These are phyloP conservation scores for Yamadazyma phyllophila DNA, from an alignment of 805 yeast species.

Conservation along the genomic window DNA sequence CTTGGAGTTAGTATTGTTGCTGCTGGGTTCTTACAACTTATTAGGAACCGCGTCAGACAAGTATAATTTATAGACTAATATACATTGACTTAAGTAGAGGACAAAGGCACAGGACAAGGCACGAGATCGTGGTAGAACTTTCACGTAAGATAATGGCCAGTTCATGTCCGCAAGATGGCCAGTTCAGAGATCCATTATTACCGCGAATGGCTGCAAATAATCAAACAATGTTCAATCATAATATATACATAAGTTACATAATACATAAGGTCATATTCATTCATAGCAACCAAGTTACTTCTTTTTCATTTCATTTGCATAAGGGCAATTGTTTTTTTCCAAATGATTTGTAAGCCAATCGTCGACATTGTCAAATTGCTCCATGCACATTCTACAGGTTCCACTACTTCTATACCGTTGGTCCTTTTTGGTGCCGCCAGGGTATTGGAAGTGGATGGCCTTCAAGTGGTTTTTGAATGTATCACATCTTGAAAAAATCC, in stretches of 20 bases:
- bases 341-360: constrained; percentile 78
- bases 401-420: constrained; percentile 71
- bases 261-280: constrained; percentile 2
- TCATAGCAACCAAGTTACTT: neutral
- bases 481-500: constrained; percentile 85
- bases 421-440: constrained; percentile 78
- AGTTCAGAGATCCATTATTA: too few relatives aligned
- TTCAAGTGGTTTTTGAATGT: constrained; percentile 89
- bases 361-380: constrained; percentile 64
- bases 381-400: constrained; percentile 73
- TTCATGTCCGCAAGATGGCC: too few relatives aligned
- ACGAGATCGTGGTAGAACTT: too few relatives aligned
- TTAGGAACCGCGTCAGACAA: constrained; percentile 31
- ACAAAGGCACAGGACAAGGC: too few relatives aligned
- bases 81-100: too few relatives aligned
- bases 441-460: constrained; percentile 87
- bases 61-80: neutral
- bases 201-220: constrained; percentile 1
- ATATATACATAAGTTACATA: constrained; percentile 5
- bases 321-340: constrained; percentile 45
- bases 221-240: neutral
- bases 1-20: constrained; percentile 68
- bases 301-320: constrained; percentile 15
- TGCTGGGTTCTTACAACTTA: constrained; percentile 30
- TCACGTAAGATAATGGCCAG: too few relatives aligned